Conservation (phyloP, 164 flowering plant genomes). For the Protea cynaroides region DNA sequence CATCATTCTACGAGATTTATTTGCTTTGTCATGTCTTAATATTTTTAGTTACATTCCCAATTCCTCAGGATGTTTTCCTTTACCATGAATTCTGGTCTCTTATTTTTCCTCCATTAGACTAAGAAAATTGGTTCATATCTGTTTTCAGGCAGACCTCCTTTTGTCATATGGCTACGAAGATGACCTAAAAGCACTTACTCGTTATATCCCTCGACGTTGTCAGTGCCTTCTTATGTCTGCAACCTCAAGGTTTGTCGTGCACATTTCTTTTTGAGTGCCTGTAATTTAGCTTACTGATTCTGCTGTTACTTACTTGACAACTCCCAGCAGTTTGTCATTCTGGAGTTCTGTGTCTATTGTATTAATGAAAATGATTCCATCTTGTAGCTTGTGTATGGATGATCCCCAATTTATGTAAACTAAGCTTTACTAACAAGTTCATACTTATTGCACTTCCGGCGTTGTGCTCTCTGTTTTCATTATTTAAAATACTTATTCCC, state of each 20-base stretch:
- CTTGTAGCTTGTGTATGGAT: no score
- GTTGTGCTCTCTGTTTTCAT: no score
- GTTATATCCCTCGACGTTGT: conserved; percentile 77
- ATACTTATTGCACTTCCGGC: no score
- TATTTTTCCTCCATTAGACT: background rate
- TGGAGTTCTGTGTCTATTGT: no score
- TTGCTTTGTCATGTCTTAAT: background rate
- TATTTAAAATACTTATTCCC: no score
- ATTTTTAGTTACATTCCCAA: background rate
- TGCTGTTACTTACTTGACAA: background rate
- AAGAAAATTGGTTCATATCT: conserved; percentile 7
- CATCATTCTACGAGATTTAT: background rate
- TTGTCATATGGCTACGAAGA: conserved; percentile 93
- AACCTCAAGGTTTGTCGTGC: conserved; percentile 66
- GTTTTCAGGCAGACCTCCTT: conserved; percentile 88
- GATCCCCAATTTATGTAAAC: no score
- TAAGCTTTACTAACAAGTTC: no score
- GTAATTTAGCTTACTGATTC: background rate
- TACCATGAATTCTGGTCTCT: background rate
- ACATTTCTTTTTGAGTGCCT: conserved; percentile 5
- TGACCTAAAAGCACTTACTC: conserved; percentile 66
- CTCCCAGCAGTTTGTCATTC: no score
- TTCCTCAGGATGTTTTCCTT: background rate
- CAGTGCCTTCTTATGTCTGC: conserved; percentile 99
- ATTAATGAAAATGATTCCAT: no score